Percentiles rank a stretch among this genome's conserved stretches.
Evolutionary conservation across 495 filamentous ascomycete genomes (phyloP).

Genomic region (Aspergillus homomorphus): DNA sequence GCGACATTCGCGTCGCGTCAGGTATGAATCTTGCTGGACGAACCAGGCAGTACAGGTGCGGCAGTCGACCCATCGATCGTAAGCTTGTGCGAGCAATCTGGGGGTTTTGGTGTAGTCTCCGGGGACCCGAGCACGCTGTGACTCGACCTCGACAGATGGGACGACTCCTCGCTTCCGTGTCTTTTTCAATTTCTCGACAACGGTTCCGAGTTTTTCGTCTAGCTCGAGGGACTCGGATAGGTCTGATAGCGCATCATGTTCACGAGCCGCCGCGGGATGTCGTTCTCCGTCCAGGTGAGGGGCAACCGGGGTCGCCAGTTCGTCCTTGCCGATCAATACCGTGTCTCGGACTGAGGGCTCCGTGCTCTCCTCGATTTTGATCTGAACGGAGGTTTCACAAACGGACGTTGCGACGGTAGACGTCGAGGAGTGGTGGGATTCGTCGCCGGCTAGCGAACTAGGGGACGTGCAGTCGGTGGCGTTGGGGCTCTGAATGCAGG

Average conservation of each 20-base stretch:
- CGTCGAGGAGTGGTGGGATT: slow-evolving; percentile 36
- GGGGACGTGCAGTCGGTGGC: slow-evolving; percentile 32
- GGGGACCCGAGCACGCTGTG: slow-evolving; percentile 51
- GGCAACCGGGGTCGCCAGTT: slow-evolving; percentile 12
- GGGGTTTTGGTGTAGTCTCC: slow-evolving; percentile 78
- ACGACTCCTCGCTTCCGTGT: slow-evolving; percentile 30
- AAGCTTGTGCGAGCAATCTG: slow-evolving; percentile 65
- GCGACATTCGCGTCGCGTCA: slow-evolving; percentile 77
- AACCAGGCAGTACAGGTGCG: slow-evolving; percentile 77
- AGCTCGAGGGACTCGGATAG: slow-evolving; percentile 24
- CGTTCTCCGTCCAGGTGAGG: slow-evolving; percentile 14
- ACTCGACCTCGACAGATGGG: slow-evolving; percentile 43
- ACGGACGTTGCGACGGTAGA: slow-evolving; percentile 42
- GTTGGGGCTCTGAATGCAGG: slow-evolving; percentile 6
- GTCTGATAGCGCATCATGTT: slow-evolving; percentile 18
- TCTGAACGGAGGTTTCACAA: slow-evolving; percentile 24
- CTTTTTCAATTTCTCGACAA: slow-evolving; percentile 20
- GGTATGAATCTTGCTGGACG: slow-evolving; percentile 82
- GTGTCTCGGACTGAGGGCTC: slow-evolving; percentile 10
- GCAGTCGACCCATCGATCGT: slow-evolving; percentile 82
- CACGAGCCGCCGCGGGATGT: slow-evolving; percentile 3
- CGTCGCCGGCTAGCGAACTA: slow-evolving; percentile 28
- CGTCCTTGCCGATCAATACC: not conserved
- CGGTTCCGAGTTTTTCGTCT: slow-evolving; percentile 23
- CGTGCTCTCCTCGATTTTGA: slow-evolving; percentile 27